Conservation (phyloP, 2,329 filamentous ascomycete species). For the Trichophyton equinum region DNA sequence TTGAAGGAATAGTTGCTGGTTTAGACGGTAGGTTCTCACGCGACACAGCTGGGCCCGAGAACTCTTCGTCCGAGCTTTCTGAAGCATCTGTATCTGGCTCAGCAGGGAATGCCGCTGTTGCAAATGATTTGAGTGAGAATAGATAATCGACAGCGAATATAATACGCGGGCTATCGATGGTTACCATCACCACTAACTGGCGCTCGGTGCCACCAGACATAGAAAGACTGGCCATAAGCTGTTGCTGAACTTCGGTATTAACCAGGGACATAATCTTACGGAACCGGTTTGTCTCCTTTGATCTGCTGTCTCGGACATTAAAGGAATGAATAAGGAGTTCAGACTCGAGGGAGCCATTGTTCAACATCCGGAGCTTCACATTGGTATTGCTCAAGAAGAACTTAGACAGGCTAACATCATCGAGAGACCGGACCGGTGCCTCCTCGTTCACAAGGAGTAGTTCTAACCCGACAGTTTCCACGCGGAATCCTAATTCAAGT, state of each 20-base stretch:
- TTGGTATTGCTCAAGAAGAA: constrained; percentile 91
- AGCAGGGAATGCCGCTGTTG: constrained; percentile 53
- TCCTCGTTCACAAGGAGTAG: constrained; percentile 65
- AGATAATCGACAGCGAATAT: constrained; percentile 95
- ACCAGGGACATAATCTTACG: constrained; percentile 95
- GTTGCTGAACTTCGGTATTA: constrained; percentile 81
- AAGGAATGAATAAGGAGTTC: constrained; percentile 91
- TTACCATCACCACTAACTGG: constrained; percentile 78
- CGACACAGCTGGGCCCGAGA: constrained; percentile 17
- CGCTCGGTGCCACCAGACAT: constrained; percentile 76
- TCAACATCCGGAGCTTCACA: constrained; percentile 84
- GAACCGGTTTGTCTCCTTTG: constrained; percentile 84
- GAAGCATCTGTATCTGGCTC: constrained; percentile 35
- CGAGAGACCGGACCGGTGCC: constrained; percentile 64
- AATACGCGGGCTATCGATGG: constrained; percentile 83
- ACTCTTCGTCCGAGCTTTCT: constrained; percentile 25
- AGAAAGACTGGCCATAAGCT: constrained; percentile 94
- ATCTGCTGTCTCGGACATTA: constrained; percentile 86
- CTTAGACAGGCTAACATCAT: constrained; percentile 72
- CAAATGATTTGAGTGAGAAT: constrained; percentile 74
- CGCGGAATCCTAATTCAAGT: constrained; percentile 80
- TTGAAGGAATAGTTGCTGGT: not conserved
- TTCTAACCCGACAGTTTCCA: constrained; percentile 78
- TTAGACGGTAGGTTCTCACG: not conserved
- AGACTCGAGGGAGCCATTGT: constrained; percentile 79